A percentile compares a stretch with the other conserved stretches of the same genome.
phyloP scores from a whole-genome alignment of 2,329 filamentous ascomycete species.

The Ramichloridium luteum region DNA sequence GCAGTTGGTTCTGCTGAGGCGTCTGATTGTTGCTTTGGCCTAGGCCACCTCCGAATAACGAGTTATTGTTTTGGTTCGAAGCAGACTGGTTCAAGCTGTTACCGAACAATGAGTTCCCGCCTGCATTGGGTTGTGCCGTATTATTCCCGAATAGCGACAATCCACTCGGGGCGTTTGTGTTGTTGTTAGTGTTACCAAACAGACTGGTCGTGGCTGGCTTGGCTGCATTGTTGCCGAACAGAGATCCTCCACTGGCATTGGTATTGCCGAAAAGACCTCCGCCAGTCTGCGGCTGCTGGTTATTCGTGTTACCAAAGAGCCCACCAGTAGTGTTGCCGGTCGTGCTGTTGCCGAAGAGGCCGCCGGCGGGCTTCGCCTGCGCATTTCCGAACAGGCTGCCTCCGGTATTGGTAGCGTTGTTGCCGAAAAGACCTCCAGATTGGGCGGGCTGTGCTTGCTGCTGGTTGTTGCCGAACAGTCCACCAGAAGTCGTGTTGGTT shows the following conservation, averaged over 20 bases:
- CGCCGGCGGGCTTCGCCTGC: conserved; percentile 36
- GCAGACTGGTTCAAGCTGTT: conserved; percentile 19
- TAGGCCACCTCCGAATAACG: conserved; percentile 42
- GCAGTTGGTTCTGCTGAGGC: conserved; percentile 45
- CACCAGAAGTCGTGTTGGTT: conserved; percentile 9
- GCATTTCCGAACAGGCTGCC: conserved; percentile 35
- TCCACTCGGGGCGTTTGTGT: conserved; percentile 19
- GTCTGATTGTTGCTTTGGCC: conserved; percentile 28
- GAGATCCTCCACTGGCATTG: conserved; percentile 13
- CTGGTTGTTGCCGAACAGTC: conserved; percentile 20
- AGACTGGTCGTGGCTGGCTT: conserved; percentile 25
- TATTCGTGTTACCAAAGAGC: conserved; percentile 21
- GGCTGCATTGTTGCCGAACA: conserved; percentile 14
- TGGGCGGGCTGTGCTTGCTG: conserved; percentile 3
- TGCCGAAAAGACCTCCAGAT: conserved; percentile 36
- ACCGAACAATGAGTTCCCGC: conserved; percentile 31
- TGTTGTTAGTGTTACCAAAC: conserved; percentile 33
- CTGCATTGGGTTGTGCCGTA: conserved; percentile 27
- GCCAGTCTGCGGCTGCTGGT: conserved; percentile 29
- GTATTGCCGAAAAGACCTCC: conserved; percentile 21
- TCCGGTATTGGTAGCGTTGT: conserved; percentile 28
- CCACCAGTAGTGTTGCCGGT: conserved; percentile 12
- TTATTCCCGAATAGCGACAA: conserved; percentile 25
- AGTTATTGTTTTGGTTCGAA: conserved; percentile 31
- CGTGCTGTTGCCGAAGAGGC: conserved; percentile 34